Evolutionary conservation across 1,284 basidiomycete species (phyloP).

Genomic region (Apiotrichum porosum): DNA sequence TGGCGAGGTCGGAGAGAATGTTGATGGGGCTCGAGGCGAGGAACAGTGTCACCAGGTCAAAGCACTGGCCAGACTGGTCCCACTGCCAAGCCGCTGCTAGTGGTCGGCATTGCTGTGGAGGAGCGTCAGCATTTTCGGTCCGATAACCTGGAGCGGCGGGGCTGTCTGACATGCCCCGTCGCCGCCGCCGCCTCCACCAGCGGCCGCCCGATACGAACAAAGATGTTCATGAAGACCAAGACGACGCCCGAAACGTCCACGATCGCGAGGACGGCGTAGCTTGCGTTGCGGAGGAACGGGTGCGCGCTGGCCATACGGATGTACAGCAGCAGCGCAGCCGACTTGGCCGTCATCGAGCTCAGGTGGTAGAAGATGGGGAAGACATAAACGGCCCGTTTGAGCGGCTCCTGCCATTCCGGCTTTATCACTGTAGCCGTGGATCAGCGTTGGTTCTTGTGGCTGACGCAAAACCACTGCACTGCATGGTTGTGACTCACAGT

Average conservation of each 20-base stretch:
- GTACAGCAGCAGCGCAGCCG: slow-evolving; percentile 45
- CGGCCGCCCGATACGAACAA: no score
- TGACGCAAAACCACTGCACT: no score
- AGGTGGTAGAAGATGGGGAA: slow-evolving; percentile 47
- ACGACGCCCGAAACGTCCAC: slow-evolving; percentile 43
- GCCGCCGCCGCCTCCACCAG: no score
- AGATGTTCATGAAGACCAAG: slow-evolving; percentile 45
- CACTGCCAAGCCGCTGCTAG: slow-evolving; percentile 32
- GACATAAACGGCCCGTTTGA: slow-evolving; percentile 36
- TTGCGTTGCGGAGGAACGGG: slow-evolving; percentile 39
- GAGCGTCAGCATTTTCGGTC: background rate
- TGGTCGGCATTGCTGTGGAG: slow-evolving; percentile 37
- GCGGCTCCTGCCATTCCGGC: slow-evolving; percentile 16
- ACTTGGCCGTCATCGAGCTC: slow-evolving; percentile 43
- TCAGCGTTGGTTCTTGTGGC: background rate
- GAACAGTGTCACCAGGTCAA: slow-evolving; percentile 43
- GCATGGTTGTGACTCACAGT: slow-evolving; percentile 19
- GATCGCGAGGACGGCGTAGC: slow-evolving; percentile 33
- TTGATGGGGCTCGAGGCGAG: slow-evolving; percentile 46
- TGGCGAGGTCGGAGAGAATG: slow-evolving; percentile 46
- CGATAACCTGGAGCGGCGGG: background rate
- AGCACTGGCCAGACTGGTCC: slow-evolving; percentile 27
- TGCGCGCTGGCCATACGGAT: slow-evolving; percentile 45
- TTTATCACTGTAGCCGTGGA: slow-evolving; percentile 15
- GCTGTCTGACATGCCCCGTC: background rate